A percentile compares a stretch with the other conserved stretches of the same genome.
Conservation (phyloP, 805 yeast species). For the Ogataea allantospora region DNA sequence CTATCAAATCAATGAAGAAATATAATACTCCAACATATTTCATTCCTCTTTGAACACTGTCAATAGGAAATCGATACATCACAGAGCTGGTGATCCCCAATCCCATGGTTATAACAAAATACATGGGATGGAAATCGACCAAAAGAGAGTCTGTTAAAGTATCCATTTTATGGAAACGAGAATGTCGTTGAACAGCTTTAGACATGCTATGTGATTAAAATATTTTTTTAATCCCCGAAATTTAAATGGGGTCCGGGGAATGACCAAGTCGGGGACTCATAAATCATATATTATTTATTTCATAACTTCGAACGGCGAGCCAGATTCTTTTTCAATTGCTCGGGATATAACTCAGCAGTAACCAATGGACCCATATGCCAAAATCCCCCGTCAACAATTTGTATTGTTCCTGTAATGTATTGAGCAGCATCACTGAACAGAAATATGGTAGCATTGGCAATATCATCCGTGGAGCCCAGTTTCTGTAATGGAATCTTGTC, state of each 20-base stretch:
- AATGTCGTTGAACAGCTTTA: background rate
- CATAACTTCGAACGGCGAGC: constrained; percentile 24
- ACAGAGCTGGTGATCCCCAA: constrained; percentile 69
- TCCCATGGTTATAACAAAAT: constrained; percentile 83
- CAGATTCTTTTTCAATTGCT: constrained; percentile 33
- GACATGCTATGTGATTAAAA: background rate
- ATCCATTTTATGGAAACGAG: background rate
- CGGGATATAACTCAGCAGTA: constrained; percentile 41
- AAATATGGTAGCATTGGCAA: constrained; percentile 84
- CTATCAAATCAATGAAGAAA: constrained; percentile 57
- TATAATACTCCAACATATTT: constrained; percentile 52
- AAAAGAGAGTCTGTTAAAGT: constrained; percentile 16
- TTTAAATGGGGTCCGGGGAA: background rate
- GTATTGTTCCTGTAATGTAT: constrained; percentile 73
- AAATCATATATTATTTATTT: background rate
- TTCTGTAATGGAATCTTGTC: constrained; percentile 62
- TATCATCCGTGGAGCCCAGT: constrained; percentile 69
- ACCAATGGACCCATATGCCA: constrained; percentile 72
- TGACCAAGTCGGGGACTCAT: background rate
- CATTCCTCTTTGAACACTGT: constrained; percentile 35
- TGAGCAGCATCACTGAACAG: constrained; percentile 80
- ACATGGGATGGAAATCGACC: constrained; percentile 46
- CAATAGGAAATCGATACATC: constrained; percentile 64
- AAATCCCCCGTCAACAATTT: constrained; percentile 86
- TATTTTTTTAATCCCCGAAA: constrained; percentile 1